Evolutionary conservation across 768 basidiomycete genomes (phyloP), one percentile per base, ranked within the genome.

Genomic region (Russula compacta): DNA sequence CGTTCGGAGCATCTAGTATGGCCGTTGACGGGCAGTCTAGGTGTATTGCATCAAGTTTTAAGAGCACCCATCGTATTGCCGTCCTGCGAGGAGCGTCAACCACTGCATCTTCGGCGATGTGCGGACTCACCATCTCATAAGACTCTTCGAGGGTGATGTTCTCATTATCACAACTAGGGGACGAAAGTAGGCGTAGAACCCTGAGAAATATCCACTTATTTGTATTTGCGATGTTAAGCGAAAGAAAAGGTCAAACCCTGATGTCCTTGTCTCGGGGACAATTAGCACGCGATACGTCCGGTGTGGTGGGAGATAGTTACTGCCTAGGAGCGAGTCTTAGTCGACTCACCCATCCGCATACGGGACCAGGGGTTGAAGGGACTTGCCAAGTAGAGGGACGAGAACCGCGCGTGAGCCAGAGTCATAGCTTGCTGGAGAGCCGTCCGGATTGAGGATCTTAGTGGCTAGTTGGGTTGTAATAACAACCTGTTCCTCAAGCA

Each of bases 401-500:
- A 91, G 80, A 47, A 87, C 71, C 10, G 83, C 86, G 62, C 73
- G 80, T 15, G 79, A 77, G 35, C 86, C 80, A 46, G 82, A 80
- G 63, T 87, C 83, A 67, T 85, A 89, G 44, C 72, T 85, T 46
- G 83, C 85, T n/a, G 77, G 64, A 17, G 81, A 75, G 54, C 88
- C 88, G 65, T 89, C 84, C 2, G 78, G 73, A 60, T 81, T 79
- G 38, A 87, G 70, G 65, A 87, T 73, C 68, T 85, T 89, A 0
- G 84, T 89, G 14, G 84, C 78, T 64, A 90, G 74, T 69, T 90
- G 87, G 24, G 83, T 83, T 2, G 86, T 87, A 38, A 79, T 74
- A 49, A 87, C 76, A 49, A 81, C 72, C 81, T 83, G 15, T 52
- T 35, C 53, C 35, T 24, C 19, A 17, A 54, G 42, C 49, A 51